These are phyloP conservation scores for Primulina tabacum DNA, from an alignment of 257 asterid species.

Conservation along the genomic window DNA sequence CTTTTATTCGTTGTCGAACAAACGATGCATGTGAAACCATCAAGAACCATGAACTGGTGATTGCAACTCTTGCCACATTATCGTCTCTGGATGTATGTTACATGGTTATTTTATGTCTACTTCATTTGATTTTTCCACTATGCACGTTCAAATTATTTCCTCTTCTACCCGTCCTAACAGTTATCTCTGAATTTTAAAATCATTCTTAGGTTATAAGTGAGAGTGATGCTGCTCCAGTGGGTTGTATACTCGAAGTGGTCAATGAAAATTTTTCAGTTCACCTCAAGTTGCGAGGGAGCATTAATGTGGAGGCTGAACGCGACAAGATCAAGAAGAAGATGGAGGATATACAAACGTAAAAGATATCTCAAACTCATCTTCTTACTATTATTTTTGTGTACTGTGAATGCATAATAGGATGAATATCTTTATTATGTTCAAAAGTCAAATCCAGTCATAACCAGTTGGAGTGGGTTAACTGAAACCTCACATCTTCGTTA, in stretches of 20 bases:
- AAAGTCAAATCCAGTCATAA: not conserved
- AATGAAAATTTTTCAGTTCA: conserved; percentile 59
- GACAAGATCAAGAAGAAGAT: conserved; percentile 73
- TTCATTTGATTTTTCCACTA: not conserved
- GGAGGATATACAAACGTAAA: conserved; percentile 77
- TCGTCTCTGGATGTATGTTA: conserved; percentile 63
- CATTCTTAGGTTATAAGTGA: conserved; percentile 57
- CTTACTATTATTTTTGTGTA: not conserved
- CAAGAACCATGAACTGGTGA: conserved; percentile 58
- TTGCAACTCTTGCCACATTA: conserved; percentile 68
- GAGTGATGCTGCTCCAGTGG: conserved; percentile 59
- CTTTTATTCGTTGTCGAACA: conserved; percentile 68
- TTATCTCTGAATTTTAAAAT: not conserved
- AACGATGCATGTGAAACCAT: conserved; percentile 41
- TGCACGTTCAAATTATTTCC: not conserved
- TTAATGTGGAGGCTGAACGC: conserved; percentile 65
- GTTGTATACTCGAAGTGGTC: conserved; percentile 62
- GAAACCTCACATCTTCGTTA: not conserved
- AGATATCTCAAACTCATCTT: conserved; percentile 19
- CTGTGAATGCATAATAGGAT: not conserved
- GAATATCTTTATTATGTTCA: not conserved
- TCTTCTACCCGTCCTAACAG: not conserved
- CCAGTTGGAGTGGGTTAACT: not conserved
- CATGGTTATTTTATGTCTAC: not conserved
- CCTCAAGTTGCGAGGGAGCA: conserved; percentile 50